phyloP scores from a whole-genome alignment of 1,284 basidiomycete species.

The Tylopilus microsporus region DNA sequence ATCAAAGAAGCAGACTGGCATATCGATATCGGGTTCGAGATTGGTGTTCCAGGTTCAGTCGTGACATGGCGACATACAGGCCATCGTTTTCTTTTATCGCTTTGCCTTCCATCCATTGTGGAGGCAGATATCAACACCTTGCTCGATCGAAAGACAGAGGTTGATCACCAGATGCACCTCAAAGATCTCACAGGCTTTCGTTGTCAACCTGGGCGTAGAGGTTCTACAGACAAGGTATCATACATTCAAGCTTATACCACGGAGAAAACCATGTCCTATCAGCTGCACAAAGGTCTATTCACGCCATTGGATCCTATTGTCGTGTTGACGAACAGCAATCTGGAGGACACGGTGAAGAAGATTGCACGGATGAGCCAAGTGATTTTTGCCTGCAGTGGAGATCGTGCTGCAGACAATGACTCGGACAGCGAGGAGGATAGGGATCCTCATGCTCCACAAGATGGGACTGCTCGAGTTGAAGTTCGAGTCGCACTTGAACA shows the following conservation, averaged over 20 bases:
- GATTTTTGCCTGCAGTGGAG: too few relatives aligned
- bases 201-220: not conserved
- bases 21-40: not conserved
- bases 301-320: not conserved
- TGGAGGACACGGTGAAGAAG: too few relatives aligned
- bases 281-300: conserved; percentile 5
- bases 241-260: conserved; percentile 19
- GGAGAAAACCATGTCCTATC: conserved; percentile 13
- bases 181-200: conserved; percentile 9
- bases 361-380: too few relatives aligned
- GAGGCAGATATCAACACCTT: too few relatives aligned
- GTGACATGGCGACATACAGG: not conserved
- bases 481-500: too few relatives aligned
- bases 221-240: not conserved
- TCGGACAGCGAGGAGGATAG: too few relatives aligned
- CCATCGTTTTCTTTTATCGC: not conserved
- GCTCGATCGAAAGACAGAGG: too few relatives aligned
- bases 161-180: conserved; percentile 5
- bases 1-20: not conserved
- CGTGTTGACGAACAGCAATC: too few relatives aligned
- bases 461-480: too few relatives aligned
- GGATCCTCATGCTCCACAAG: too few relatives aligned
- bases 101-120: too few relatives aligned
- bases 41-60: not conserved
- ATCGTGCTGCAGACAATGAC: too few relatives aligned